A percentile compares a stretch with the other conserved stretches of the same genome.
These are phyloP conservation scores for Cladosporium sp. DNA, from an alignment of 2,329 filamentous ascomycete genomes.

Conservation along the genomic window DNA sequence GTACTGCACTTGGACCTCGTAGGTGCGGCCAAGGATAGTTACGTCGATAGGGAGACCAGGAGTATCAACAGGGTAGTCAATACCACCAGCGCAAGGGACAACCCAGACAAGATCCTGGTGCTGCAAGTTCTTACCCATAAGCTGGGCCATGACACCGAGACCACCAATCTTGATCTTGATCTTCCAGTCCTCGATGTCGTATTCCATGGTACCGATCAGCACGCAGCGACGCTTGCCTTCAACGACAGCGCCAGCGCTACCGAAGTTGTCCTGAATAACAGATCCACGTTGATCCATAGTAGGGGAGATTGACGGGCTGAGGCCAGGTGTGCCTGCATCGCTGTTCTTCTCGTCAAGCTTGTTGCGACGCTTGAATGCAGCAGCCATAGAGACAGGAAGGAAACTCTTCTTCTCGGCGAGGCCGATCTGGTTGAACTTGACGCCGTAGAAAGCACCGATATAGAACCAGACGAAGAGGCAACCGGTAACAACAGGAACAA, in stretches of 20 bases:
- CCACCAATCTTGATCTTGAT: slow-evolving; percentile 73
- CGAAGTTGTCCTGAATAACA: slow-evolving; percentile 27
- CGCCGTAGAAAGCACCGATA: slow-evolving; percentile 62
- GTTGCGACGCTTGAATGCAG: slow-evolving; percentile 24
- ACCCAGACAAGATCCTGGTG: slow-evolving; percentile 65
- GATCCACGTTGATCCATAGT: slow-evolving; percentile 21
- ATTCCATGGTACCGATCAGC: slow-evolving; percentile 70
- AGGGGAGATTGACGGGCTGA: slow-evolving; percentile 13
- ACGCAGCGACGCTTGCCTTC: slow-evolving; percentile 51
- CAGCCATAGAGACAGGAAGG: slow-evolving; percentile 26
- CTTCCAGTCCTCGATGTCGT: slow-evolving; percentile 68
- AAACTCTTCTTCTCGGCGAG: slow-evolving; percentile 49
- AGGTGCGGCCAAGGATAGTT: slow-evolving; percentile 60
- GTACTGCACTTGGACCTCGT: slow-evolving; percentile 65
- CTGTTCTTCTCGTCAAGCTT: slow-evolving; percentile 28
- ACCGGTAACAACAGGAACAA: slow-evolving; percentile 55
- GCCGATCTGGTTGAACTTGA: slow-evolving; percentile 63
- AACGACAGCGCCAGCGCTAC: slow-evolving; percentile 27
- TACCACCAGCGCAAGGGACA: slow-evolving; percentile 57
- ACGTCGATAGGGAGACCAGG: slow-evolving; percentile 62
- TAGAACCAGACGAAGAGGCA: slow-evolving; percentile 56
- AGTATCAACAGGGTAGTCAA: slow-evolving; percentile 63
- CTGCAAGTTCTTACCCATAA: slow-evolving; percentile 66
- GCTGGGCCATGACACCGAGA: slow-evolving; percentile 68
- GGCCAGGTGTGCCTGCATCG: slow-evolving; percentile 9